Evolutionary conservation across 2,329 filamentous ascomycete genomes (phyloP), one percentile per base, ranked within the genome.

Genomic region (Neofusicoccum sp.): DNA sequence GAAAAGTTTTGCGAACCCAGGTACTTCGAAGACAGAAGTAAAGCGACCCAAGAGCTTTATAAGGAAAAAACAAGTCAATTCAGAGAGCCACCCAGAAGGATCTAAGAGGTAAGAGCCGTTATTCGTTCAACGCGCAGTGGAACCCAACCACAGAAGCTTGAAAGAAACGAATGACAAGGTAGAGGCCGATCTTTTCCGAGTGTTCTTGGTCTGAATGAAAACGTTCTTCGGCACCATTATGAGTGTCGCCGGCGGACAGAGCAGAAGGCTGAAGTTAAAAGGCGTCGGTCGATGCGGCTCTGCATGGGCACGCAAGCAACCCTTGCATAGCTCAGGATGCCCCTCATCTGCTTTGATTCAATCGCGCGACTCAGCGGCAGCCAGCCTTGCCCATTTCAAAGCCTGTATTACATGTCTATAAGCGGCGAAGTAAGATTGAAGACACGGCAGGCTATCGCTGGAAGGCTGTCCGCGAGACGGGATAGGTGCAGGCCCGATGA

Each of bases 1-100:
- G 45, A 50, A 65, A 66, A 68, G 63, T 60, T 43, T 34, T 12
- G 29, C 37, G n/a, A 29, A 31, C 12, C 22, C 56, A 33, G 31
- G 6, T 28, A 2, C 50, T 29, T 22, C 28, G 28, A 34, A 37
- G 6, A 22, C 22, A n/a, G 22, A 11, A 9, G 41, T 22, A 31
- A 12, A 45, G 16, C 1, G n/a, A 43, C 3, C 12, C 3, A 11
- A 36, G 8, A 34, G 41, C 31, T 58, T 37, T 28, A 22, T 3
- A 45, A 4, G 9, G 39, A 8, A 45, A 12, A 11, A 43, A 58
- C 34, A 6, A 11, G 6, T 34, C n/a, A 37, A 45, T 11, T 3
- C 54, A 58, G 31, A 58, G 1, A 5, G 31, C 54, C 54, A 3
- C 54, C 54, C 54, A 29, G 28, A 33, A 14, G 4, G 22, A 14